Conservation (phyloP, 2,329 filamentous ascomycete species). For the Microascus cirrosus region DNA sequence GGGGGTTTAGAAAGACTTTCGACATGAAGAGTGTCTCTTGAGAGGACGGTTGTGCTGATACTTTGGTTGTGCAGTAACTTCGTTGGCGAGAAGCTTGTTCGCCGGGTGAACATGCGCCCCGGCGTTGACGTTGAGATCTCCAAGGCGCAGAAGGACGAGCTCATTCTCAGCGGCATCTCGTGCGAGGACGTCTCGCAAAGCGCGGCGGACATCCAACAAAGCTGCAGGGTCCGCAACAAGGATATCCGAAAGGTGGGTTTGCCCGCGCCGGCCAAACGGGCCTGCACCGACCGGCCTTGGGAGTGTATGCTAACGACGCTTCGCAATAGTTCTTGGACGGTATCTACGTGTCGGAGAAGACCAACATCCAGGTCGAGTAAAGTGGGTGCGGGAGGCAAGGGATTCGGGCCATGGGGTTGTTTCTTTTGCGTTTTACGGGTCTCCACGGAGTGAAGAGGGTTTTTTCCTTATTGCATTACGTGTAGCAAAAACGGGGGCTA, state of each 20-base stretch:
- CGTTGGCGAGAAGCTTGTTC: slow-evolving; percentile 98
- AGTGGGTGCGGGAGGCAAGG: slow-evolving; percentile 20
- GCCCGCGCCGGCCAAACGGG: no score
- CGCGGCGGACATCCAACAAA: slow-evolving; percentile 98
- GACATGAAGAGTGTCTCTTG: neutral
- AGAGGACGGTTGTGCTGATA: slow-evolving; percentile 17
- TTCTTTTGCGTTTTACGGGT: slow-evolving; percentile 48
- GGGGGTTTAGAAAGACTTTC: neutral
- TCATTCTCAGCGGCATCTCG: slow-evolving; percentile 85
- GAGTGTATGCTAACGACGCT: neutral
- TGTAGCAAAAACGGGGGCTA: slow-evolving; percentile 36
- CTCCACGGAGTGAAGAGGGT: slow-evolving; percentile 47
- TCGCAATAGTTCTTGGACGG: slow-evolving; percentile 84
- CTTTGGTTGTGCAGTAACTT: slow-evolving; percentile 61
- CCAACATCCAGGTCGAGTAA: slow-evolving; percentile 75
- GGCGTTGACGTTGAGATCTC: slow-evolving; percentile 89
- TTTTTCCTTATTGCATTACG: slow-evolving; percentile 45
- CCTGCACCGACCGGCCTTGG: no score
- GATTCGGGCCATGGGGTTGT: slow-evolving; percentile 25
- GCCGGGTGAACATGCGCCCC: slow-evolving; percentile 75
- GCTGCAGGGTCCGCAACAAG: slow-evolving; percentile 99
- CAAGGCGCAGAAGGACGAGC: slow-evolving; percentile 94
- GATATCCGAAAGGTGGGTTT: slow-evolving; percentile 92
- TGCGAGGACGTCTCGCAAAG: slow-evolving; percentile 96
- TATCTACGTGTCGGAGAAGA: slow-evolving; percentile 98